A percentile compares a stretch with the other conserved stretches of the same genome.
phyloP scores from a whole-genome alignment of 768 basidiomycete genomes.

The Holtermannia corniformis region DNA sequence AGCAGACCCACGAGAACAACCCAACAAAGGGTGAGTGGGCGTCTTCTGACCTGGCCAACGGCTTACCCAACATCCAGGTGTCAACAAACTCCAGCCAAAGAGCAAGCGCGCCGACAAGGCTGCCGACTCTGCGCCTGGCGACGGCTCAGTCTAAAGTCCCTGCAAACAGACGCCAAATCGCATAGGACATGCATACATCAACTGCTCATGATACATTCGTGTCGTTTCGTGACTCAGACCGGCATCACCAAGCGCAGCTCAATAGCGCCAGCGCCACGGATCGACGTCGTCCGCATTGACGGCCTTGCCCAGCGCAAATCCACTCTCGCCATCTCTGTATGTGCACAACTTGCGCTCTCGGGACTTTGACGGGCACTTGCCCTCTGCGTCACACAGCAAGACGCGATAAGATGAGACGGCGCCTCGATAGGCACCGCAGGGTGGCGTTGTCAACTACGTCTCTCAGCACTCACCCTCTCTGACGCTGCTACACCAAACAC shows the following conservation, averaged over 20 bases:
- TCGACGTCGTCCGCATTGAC: slow-evolving; percentile 23
- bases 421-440: slow-evolving; percentile 14
- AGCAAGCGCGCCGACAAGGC: slow-evolving; percentile 7
- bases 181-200: neutral
- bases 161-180: neutral
- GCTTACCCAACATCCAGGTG: neutral
- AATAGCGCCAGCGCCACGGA: slow-evolving; percentile 19
- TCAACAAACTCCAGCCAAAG: slow-evolving; percentile 11
- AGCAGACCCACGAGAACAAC: slow-evolving; percentile 12
- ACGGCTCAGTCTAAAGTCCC: slow-evolving; percentile 6
- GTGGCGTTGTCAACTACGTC: slow-evolving; percentile 11
- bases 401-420: slow-evolving; percentile 24
- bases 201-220: neutral
- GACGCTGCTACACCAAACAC: neutral
- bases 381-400: slow-evolving; percentile 18
- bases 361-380: slow-evolving; percentile 16
- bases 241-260: neutral
- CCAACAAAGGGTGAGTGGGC: slow-evolving; percentile 16
- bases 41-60: too few relatives aligned
- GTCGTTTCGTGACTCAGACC: neutral
- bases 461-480: neutral
- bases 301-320: slow-evolving; percentile 18
- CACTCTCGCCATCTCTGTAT: slow-evolving; percentile 16
- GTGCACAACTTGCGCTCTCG: slow-evolving; percentile 21
- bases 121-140: slow-evolving; percentile 1